Conservation (phyloP, 306 rosid species). For the Betula pendula region DNA sequence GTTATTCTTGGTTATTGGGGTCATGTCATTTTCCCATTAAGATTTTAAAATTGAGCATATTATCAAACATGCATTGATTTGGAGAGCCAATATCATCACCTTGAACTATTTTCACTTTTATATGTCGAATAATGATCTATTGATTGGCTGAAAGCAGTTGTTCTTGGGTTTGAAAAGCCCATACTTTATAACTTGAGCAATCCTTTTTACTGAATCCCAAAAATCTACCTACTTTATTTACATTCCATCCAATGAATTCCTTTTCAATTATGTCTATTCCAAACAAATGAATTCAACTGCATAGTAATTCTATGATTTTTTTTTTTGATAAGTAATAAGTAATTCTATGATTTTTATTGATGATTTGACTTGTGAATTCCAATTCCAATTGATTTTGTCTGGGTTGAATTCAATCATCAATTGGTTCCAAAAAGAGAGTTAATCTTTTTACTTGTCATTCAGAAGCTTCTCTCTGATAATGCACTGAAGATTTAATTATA, state of each 20-base stretch:
- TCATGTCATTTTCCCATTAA: neutral
- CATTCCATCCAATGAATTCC: neutral
- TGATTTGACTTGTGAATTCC: neutral
- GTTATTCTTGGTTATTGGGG: neutral
- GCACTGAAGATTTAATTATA: constrained; percentile 1
- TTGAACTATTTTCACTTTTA: neutral
- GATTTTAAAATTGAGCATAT: neutral
- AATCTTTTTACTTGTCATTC: neutral
- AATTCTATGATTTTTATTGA: neutral
- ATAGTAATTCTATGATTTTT: neutral
- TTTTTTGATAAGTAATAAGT: no score
- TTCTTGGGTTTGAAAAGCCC: neutral
- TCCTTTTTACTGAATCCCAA: neutral
- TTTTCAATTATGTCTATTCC: neutral
- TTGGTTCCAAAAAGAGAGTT: neutral
- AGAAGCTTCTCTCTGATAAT: neutral
- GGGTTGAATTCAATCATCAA: neutral
- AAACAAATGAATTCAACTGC: neutral
- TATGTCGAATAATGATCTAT: neutral
- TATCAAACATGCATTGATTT: neutral
- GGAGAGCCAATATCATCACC: neutral
- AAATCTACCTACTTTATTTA: neutral
- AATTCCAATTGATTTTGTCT: neutral
- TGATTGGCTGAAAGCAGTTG: neutral
- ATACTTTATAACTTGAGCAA: neutral